Conservation (phyloP, 1,284 basidiomycete species). For the Naganishia sp. region DNA sequence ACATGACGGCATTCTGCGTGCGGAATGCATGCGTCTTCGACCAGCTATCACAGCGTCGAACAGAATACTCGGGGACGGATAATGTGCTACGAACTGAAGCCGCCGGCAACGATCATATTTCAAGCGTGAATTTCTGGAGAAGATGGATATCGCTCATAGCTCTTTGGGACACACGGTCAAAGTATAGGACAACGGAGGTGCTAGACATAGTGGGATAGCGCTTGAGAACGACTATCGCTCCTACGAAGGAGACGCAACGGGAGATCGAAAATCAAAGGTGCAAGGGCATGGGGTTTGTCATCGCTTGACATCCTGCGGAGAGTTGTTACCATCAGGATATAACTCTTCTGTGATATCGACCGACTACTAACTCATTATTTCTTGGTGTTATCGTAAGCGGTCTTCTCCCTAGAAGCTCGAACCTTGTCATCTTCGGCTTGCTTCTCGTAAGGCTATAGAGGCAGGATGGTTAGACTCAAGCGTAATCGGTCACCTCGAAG, state of each 20-base stretch:
- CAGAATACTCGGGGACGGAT: too few species aligned
- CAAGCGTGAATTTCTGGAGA: too few species aligned
- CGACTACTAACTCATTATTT: too few species aligned
- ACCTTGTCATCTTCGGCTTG: slow-evolving; percentile 33
- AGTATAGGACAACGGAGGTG: slow-evolving; percentile 21
- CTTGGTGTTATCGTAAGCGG: slow-evolving; percentile 21
- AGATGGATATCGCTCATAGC: too few species aligned
- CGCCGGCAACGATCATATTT: neutral
- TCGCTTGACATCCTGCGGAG: too few species aligned
- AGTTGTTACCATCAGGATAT: too few species aligned
- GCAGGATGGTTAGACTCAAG: neutral
- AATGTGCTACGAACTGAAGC: too few species aligned
- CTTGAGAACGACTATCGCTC: slow-evolving; percentile 18
- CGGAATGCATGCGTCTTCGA: too few species aligned
- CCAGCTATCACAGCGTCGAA: too few species aligned
- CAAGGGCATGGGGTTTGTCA: neutral
- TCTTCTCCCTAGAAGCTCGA: slow-evolving; percentile 32
- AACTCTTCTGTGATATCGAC: too few species aligned
- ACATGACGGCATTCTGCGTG: too few species aligned
- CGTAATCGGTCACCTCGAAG: neutral
- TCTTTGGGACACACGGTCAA: neutral
- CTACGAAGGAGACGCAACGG: slow-evolving; percentile 18
- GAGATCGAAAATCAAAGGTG: slow-evolving; percentile 30
- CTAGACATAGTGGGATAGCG: slow-evolving; percentile 15
- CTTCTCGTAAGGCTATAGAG: slow-evolving; percentile 31